Conservation (phyloP, 116 monocot genomes). For the Trichopus zeylanicus region DNA sequence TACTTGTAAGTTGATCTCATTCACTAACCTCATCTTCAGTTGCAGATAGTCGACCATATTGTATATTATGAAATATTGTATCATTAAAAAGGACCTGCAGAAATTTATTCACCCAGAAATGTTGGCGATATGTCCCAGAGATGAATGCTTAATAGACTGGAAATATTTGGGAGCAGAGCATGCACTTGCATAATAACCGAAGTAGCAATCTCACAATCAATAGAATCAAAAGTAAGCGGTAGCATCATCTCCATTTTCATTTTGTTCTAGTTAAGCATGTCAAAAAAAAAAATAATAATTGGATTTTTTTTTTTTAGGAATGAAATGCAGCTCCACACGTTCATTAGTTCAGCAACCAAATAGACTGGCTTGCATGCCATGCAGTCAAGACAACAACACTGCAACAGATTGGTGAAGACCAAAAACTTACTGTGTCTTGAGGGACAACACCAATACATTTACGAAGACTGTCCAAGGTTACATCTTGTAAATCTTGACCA, state of each 20-base stretch:
- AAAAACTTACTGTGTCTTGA: conserved; percentile 84
- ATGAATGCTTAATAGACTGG: neutral
- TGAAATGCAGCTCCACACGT: too few relatives aligned
- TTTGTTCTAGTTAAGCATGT: too few relatives aligned
- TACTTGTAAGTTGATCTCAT: neutral
- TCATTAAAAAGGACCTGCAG: conserved; percentile 96
- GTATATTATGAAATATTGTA: conserved; percentile 98
- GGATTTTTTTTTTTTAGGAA: too few relatives aligned
- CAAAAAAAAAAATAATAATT: too few relatives aligned
- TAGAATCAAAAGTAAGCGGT: too few relatives aligned
- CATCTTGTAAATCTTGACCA: conserved; percentile 71
- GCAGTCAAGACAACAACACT: neutral
- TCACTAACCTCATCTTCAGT: conserved; percentile 71
- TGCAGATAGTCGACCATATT: conserved; percentile 87
- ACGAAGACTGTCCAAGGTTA: conserved; percentile 81
- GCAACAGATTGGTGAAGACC: neutral
- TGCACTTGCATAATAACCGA: too few relatives aligned
- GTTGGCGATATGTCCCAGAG: neutral
- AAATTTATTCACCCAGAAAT: neutral
- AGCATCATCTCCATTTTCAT: too few relatives aligned
- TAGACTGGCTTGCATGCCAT: too few relatives aligned
- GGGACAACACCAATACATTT: conserved; percentile 93
- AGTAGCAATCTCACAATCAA: too few relatives aligned
- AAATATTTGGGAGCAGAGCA: neutral
- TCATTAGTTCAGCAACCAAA: too few relatives aligned